phyloP scores from a whole-genome alignment of 345 rosid genomes.

The Lepidium aucheri region DNA sequence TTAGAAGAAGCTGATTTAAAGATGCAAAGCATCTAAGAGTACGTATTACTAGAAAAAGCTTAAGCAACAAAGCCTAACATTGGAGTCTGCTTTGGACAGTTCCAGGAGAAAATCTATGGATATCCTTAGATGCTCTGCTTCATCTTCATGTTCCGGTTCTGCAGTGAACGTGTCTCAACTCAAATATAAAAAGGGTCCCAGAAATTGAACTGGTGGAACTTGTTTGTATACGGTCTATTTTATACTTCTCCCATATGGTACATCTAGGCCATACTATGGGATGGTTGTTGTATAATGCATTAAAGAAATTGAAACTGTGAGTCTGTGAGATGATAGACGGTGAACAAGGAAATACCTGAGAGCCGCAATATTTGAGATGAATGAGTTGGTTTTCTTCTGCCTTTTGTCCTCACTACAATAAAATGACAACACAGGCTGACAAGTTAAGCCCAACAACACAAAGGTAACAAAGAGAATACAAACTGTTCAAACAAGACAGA shows the following conservation, averaged over 20 bases:
- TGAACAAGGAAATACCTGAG: slow-evolving; percentile 30
- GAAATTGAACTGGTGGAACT: background rate
- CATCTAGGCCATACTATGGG: background rate
- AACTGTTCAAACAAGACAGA: background rate
- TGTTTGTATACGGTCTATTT: background rate
- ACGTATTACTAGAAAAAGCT: slow-evolving; percentile 4
- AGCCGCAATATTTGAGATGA: slow-evolving; percentile 26
- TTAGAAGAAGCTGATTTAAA: background rate
- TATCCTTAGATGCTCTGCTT: slow-evolving; percentile 59
- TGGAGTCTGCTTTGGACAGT: slow-evolving; percentile 44
- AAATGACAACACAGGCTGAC: slow-evolving; percentile 14
- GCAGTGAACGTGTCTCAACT: slow-evolving; percentile 23
- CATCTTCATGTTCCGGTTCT: slow-evolving; percentile 51
- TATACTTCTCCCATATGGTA: background rate
- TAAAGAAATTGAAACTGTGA: background rate
- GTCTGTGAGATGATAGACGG: background rate
- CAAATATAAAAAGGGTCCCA: background rate
- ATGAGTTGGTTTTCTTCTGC: slow-evolving; percentile 33
- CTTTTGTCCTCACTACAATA: slow-evolving; percentile 44
- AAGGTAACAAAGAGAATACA: background rate
- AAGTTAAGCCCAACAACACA: background rate
- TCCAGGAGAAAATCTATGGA: slow-evolving; percentile 76
- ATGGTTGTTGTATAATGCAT: background rate
- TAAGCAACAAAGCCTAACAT: slow-evolving; percentile 30
- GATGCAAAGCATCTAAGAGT: background rate